Evolutionary conservation across 768 basidiomycete species (phyloP).

Genomic region (Agaricus blazei): DNA sequence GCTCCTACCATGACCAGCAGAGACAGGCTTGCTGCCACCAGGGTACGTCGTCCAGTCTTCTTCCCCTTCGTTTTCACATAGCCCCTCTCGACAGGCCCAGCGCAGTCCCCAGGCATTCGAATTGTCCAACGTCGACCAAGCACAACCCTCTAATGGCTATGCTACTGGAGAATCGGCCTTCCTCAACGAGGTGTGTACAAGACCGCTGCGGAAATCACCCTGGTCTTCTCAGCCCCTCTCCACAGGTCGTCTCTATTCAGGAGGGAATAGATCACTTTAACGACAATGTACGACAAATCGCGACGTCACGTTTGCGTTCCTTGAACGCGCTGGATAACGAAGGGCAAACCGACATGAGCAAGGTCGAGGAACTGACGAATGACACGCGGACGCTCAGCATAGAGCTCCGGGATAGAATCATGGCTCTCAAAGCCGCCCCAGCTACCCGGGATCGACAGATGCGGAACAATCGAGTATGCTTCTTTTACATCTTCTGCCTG

Average conservation of each 20-base stretch:
- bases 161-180: constrained; percentile 23
- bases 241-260: constrained; percentile 37
- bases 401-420: constrained; percentile 54
- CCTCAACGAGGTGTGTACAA: constrained; percentile 26
- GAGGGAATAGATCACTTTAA: constrained; percentile 33
- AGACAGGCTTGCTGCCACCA: constrained; percentile 5
- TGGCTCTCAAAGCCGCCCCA: constrained; percentile 39
- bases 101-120: constrained; percentile 26
- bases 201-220: neutral
- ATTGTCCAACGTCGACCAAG: constrained; percentile 21
- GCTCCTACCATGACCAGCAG: constrained; percentile 2
- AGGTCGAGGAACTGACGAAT: constrained; percentile 52
- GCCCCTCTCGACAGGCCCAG: constrained; percentile 23
- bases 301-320: constrained; percentile 32
- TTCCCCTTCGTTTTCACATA: neutral
- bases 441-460: constrained; percentile 28
- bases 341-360: constrained; percentile 20
- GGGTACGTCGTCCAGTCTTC: neutral
- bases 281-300: constrained; percentile 31
- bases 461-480: constrained; percentile 33
- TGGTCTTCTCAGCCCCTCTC: neutral
- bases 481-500: neutral
- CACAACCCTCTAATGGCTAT: constrained; percentile 13
- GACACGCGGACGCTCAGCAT: constrained; percentile 59
- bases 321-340: constrained; percentile 30